Evolutionary conservation across 2,329 filamentous ascomycete genomes (phyloP).

Genomic region (Trichoderma sp.): DNA sequence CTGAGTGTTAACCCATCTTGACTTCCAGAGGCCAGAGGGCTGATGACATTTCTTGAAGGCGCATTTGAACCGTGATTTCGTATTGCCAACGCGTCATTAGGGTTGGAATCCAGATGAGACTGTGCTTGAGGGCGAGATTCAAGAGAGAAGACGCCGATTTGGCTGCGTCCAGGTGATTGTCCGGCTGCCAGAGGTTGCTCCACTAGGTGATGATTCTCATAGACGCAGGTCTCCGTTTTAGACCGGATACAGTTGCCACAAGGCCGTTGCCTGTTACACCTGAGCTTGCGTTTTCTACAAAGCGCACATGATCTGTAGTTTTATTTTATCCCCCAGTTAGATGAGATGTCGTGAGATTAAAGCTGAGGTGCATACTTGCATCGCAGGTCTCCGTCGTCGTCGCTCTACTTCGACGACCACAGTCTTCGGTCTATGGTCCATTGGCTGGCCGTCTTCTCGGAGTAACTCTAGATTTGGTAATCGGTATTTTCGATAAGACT

Average conservation of each 20-base stretch:
- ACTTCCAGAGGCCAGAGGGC: constrained; percentile 16
- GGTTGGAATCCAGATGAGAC: not conserved
- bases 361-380: constrained; percentile 26
- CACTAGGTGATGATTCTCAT: constrained; percentile 29
- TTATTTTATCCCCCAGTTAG: not conserved
- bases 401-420: constrained; percentile 29
- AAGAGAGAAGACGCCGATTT: not conserved
- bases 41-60: not conserved
- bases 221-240: constrained; percentile 38
- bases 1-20: constrained; percentile 22
- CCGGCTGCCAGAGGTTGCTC: not conserved
- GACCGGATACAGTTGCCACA: constrained; percentile 46
- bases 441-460: not conserved
- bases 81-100: not conserved
- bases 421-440: not conserved
- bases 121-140: not conserved
- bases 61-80: not conserved
- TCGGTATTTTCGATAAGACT: not conserved
- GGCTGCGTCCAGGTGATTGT: not conserved
- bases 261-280: constrained; percentile 44
- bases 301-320: constrained; percentile 42
- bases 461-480: not conserved
- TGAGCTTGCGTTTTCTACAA: constrained; percentile 47
- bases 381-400: constrained; percentile 33
- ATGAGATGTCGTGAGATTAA: not conserved